Evolutionary conservation across 331 rosid genomes (phyloP).

Genomic region (Rosa hybrid): DNA sequence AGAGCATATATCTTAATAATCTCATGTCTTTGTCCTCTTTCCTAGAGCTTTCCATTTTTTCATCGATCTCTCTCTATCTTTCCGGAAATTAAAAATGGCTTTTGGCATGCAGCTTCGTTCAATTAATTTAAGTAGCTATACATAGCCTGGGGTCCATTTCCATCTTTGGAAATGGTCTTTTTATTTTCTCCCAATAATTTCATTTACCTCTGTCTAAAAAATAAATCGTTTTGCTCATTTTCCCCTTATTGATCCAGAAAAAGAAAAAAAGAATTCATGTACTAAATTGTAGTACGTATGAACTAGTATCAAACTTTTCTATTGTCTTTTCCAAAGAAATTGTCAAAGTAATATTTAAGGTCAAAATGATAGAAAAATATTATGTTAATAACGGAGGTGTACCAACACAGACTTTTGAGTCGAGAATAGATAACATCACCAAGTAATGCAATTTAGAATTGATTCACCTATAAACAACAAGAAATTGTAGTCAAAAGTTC

Average conservation of each 20-base stretch:
- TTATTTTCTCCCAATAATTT: not conserved
- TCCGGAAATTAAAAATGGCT: constrained; percentile 15
- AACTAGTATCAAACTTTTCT: too few relatives aligned
- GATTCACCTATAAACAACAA: too few relatives aligned
- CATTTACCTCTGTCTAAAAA: not conserved
- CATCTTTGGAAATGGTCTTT: not conserved
- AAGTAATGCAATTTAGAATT: too few relatives aligned
- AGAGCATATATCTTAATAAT: constrained; percentile 12
- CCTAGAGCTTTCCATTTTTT: constrained; percentile 26
- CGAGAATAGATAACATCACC: too few relatives aligned
- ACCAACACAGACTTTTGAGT: too few relatives aligned
- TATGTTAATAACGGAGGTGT: too few relatives aligned
- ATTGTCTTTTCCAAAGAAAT: not conserved
- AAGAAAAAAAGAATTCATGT: too few relatives aligned
- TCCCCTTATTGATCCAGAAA: too few relatives aligned
- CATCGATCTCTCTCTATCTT: constrained; percentile 3
- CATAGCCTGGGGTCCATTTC: not conserved
- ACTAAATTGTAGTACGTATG: too few relatives aligned
- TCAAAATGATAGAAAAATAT: not conserved
- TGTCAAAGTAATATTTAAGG: not conserved
- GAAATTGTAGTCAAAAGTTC: too few relatives aligned
- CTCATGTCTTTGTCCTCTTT: constrained; percentile 30
- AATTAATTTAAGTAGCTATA: not conserved
- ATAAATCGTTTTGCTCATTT: too few relatives aligned
- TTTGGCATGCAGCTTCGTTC: constrained; percentile 32